Conservation (phyloP, 1,139 yeast species). For the Arxiozyma slooffiae region DNA sequence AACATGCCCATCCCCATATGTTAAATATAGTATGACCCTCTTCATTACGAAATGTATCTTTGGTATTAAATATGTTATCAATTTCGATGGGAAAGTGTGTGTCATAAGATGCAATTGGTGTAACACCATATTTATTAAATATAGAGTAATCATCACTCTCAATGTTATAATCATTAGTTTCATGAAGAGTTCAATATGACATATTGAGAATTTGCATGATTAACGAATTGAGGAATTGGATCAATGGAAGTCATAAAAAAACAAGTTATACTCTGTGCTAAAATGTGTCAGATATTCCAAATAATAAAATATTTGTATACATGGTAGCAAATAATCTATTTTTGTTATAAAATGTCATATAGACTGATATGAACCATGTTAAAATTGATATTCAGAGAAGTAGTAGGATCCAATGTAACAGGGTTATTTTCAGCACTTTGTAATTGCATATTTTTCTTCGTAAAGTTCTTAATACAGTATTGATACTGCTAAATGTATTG, state of each 20-base stretch:
- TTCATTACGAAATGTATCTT: background rate
- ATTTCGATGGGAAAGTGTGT: background rate
- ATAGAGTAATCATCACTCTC: slow-evolving; percentile 19
- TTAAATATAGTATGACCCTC: slow-evolving; percentile 36
- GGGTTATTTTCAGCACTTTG: slow-evolving; percentile 32
- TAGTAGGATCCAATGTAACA: slow-evolving; percentile 46
- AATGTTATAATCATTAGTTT: slow-evolving; percentile 11
- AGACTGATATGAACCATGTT: slow-evolving; percentile 44
- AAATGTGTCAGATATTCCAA: slow-evolving; percentile 80
- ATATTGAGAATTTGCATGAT: slow-evolving; percentile 27
- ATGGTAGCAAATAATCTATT: slow-evolving; percentile 69
- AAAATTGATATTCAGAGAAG: slow-evolving; percentile 41
- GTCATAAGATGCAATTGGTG: slow-evolving; percentile 4
- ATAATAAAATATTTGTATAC: slow-evolving; percentile 70
- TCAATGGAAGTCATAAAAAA: slow-evolving; percentile 18
- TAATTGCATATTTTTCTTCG: slow-evolving; percentile 2
- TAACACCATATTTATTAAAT: slow-evolving; percentile 24
- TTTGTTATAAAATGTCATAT: slow-evolving; percentile 54
- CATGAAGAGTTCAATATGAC: slow-evolving; percentile 1
- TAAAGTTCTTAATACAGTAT: background rate
- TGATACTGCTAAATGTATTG: background rate
- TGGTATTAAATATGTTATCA: background rate
- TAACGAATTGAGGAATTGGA: slow-evolving; percentile 28
- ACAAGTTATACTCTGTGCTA: slow-evolving; percentile 51
- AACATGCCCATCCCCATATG: slow-evolving; percentile 65